phyloP scores from a whole-genome alignment of 495 filamentous ascomycete genomes.

The Cercophora sp. region DNA sequence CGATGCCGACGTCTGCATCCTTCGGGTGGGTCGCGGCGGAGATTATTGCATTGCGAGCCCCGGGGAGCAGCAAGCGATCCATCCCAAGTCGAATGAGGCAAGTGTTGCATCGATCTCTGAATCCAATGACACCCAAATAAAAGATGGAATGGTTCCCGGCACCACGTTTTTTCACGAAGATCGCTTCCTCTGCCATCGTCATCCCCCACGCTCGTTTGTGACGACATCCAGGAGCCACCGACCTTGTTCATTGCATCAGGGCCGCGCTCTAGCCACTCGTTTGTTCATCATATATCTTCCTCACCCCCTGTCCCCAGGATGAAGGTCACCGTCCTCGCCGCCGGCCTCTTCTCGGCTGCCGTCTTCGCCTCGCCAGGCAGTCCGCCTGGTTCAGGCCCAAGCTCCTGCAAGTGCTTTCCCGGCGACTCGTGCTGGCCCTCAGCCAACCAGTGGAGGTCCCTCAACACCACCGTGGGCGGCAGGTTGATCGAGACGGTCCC shows the following conservation, averaged over 20 bases:
- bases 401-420: conserved; percentile 50
- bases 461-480: conserved; percentile 44
- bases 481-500: conserved; percentile 49
- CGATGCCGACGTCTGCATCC: too few species aligned
- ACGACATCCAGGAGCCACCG: too few species aligned
- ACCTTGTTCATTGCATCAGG: too few species aligned
- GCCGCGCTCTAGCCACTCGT: not conserved
- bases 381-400: not conserved
- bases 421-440: conserved; percentile 49
- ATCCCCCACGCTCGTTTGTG: not conserved
- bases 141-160: not conserved
- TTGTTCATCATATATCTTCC: too few species aligned
- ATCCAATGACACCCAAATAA: not conserved
- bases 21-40: too few species aligned
- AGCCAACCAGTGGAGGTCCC: conserved; percentile 32
- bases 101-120: conserved; percentile 1
- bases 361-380: conserved; percentile 4
- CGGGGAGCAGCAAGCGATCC: too few species aligned
- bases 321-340: conserved; percentile 16
- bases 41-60: conserved; percentile 3
- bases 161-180: too few species aligned
- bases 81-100: conserved; percentile 1
- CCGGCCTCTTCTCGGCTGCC: conserved; percentile 18
- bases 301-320: conserved; percentile 16
- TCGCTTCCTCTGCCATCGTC: not conserved